Base-by-base conservation (phyloP, 345 rosid species). In the Clausena lansium region DNA sequence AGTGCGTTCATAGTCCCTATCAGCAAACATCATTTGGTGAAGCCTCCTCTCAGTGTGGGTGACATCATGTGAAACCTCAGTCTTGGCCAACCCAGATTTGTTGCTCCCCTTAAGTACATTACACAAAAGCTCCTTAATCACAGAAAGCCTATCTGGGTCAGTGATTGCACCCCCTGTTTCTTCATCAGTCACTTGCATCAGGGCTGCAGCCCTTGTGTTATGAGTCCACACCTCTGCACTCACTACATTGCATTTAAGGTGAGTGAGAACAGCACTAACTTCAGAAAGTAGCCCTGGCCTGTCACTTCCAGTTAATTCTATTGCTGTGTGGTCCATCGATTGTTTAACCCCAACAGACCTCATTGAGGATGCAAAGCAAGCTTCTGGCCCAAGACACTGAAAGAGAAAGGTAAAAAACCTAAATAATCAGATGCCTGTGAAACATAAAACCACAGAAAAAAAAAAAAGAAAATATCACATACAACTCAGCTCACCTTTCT, bases 21-120 rank as follows among this genome's bases (percentile, higher is more conserved):
- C 97, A 25, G 92, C 99, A 86, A 92, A 91, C 97, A 96, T 91
- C 98, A 96, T 88, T 83, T 96, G 98, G 91, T 96, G 99, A 80
- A 96, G 95, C 85, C 99, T 89, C 78, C 99, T 87, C 25, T 92
- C 97, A 0, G 89, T 88, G 78, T 93, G 99, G 17, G 91, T 90
- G 36, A 75, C 84, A 10, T 88, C 93, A 13, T 85, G 86, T 65
- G 94, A 87, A 50, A 94, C 91, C 36, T 76, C 89, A 2, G 94
- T 95, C 84, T 89, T 95, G 3, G 98, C 97, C 70, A 79, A 86
- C 55, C 87, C 83, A 7, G 89, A 85, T 70, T 84, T 86, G 84
- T 91, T 87, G 75, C 94, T 95, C 5, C 98, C 99, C 77, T 83
- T 88, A 3, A 92, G 93, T 20, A 96, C 97, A 83, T 89, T 91